Conservation (phyloP, 1,284 basidiomycete genomes). For the Rhodotorula sp. region DNA sequence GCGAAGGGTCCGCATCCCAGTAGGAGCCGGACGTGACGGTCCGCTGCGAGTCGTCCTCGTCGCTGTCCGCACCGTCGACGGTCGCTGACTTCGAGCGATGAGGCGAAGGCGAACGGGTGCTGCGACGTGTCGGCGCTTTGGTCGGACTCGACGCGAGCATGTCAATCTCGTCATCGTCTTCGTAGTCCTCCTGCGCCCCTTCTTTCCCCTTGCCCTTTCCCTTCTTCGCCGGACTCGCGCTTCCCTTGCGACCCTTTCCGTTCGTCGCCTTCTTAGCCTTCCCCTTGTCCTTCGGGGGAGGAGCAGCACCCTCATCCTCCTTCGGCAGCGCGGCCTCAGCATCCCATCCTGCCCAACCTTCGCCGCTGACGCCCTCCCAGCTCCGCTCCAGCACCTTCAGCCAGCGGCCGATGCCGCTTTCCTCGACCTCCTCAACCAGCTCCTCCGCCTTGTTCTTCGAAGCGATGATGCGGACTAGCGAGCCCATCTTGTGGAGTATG, state of each 20-base stretch:
- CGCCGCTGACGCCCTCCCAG: conserved; percentile 66
- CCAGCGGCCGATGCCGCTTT: conserved; percentile 60
- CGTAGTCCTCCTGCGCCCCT: conserved; percentile 46
- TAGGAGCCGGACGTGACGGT: neutral
- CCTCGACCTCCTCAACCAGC: conserved; percentile 58
- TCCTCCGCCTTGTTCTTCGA: conserved; percentile 23
- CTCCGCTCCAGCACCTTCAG: conserved; percentile 73
- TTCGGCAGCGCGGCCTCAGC: conserved; percentile 22
- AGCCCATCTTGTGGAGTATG: conserved; percentile 13
- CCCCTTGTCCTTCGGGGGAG: conserved; percentile 17
- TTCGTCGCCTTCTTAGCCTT: conserved; percentile 53
- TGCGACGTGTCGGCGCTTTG: conserved; percentile 35
- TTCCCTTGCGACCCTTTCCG: conserved; percentile 43
- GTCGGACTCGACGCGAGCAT: conserved; percentile 30
- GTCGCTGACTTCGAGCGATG: conserved; percentile 49
- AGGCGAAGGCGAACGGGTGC: conserved; percentile 38
- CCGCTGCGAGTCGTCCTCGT: conserved; percentile 35
- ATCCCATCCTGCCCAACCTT: conserved; percentile 61
- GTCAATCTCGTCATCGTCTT: conserved; percentile 1
- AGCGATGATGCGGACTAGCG: conserved; percentile 1
- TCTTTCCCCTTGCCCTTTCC: conserved; percentile 43
- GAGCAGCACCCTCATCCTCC: neutral
- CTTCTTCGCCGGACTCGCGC: conserved; percentile 42
- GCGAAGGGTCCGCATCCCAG: conserved; percentile 23
- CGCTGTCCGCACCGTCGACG: conserved; percentile 26